Conservation (phyloP, 345 rosid species). For the Lepidium didymum region DNA sequence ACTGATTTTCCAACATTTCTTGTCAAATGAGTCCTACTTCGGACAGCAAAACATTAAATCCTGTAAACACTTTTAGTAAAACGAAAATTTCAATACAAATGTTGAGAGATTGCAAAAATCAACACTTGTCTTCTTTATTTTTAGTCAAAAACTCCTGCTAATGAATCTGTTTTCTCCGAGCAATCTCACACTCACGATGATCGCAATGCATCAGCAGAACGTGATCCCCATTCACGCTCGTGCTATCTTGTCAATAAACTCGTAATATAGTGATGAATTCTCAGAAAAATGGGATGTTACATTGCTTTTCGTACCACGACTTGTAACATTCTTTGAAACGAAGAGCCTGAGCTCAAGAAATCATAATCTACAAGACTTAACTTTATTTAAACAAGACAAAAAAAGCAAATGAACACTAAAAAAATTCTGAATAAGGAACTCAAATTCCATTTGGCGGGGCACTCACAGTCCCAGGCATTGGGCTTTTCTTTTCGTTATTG, state of each 20-base stretch:
- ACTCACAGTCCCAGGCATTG: background rate
- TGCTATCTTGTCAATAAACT: too few species aligned
- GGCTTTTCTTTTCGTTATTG: conserved; percentile 16
- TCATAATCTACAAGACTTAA: too few species aligned
- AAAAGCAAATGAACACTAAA: too few species aligned
- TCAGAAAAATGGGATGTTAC: too few species aligned
- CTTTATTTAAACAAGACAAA: too few species aligned
- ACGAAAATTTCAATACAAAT: background rate
- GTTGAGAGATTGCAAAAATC: conserved; percentile 2
- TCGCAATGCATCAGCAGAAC: background rate
- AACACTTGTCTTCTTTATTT: conserved; percentile 20
- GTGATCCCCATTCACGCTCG: too few species aligned
- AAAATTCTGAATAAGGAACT: too few species aligned
- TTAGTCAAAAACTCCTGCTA: conserved; percentile 8
- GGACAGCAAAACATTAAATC: background rate
- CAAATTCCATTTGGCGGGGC: too few species aligned
- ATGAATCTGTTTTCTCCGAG: conserved; percentile 13
- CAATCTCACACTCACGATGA: conserved; percentile 11
- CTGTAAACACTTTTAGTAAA: background rate
- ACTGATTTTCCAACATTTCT: background rate
- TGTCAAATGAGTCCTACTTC: background rate
- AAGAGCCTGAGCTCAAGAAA: too few species aligned
- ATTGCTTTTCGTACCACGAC: too few species aligned
- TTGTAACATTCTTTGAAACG: too few species aligned
- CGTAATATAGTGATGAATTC: too few species aligned